phyloP scores from a whole-genome alignment of 805 yeast species.

The Zygosaccharomyces bailii region DNA sequence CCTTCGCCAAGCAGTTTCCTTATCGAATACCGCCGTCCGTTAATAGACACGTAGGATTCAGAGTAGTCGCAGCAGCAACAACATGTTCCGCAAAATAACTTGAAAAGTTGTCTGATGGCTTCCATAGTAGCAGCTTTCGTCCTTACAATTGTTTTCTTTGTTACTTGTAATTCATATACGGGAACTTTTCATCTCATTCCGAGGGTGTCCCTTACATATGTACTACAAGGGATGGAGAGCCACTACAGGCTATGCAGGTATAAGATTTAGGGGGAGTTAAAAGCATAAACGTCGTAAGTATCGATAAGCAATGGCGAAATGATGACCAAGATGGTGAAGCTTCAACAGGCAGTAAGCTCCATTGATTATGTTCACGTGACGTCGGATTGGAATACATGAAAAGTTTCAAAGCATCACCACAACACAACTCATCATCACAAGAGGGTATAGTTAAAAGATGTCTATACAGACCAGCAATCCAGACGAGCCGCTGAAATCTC shows the following conservation, averaged over 20 bases:
- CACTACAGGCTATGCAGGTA: no score
- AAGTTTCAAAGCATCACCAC: constrained; percentile 4
- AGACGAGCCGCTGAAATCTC: constrained; percentile 48
- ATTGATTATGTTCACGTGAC: constrained; percentile 6
- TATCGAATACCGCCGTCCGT: constrained; percentile 59
- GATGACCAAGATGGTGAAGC: no score
- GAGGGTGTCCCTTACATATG: background rate
- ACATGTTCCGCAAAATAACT: constrained; percentile 25
- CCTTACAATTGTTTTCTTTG: background rate
- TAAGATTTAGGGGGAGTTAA: no score
- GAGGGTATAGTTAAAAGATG: constrained; percentile 20
- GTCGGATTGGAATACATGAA: background rate
- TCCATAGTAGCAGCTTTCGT: constrained; percentile 7
- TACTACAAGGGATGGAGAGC: background rate
- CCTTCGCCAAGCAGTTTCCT: constrained; percentile 83
- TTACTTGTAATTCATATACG: background rate
- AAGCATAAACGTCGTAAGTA: no score
- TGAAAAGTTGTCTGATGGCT: constrained; percentile 11
- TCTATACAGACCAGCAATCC: constrained; percentile 42
- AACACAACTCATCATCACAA: constrained; percentile 4
- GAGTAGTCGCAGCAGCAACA: constrained; percentile 44
- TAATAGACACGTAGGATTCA: constrained; percentile 48
- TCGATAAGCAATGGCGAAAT: no score
- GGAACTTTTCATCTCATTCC: background rate
- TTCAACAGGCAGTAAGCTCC: background rate